Evolutionary conservation across 257 asterid genomes (phyloP), one percentile per base, ranked within the genome.

Genomic region (Nicotiana sylvestris): DNA sequence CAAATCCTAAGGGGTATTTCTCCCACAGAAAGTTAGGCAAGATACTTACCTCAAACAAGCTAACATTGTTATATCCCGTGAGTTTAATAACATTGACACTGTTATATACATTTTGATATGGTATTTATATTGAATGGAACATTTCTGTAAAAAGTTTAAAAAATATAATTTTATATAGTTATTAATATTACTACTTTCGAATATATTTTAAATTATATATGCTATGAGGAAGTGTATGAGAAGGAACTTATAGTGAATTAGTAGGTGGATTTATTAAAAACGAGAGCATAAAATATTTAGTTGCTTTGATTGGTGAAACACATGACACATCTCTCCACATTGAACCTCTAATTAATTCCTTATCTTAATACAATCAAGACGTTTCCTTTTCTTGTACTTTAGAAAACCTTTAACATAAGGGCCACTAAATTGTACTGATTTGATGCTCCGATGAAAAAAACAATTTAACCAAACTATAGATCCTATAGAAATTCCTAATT

Each of bases 221-320:
- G 0, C 0, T 29, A 29, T 29, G 30, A 29, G 30, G 1, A 29
- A 29, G 30, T 29, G 1, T 29, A 29, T 29, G 86, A 39, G 90
- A 87, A 61, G 92, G 87, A 76, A 93, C 92, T 60, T 96, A 90
- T 85, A 64, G 83, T 82, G 97, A 92, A 83, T 82, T 94, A 37
- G 97, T 91, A 16, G 90, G 85, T 84, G 92, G 90, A 15, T 94
- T 89, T 88, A 78, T 90, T 58, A 82, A 89, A 32, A 90, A 86
- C 46, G 95, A 92, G 58, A 84, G 91, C 69, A 78, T 81, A 49
- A 94, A 92, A 88, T 87, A 77, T 53, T 86, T 94, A 66, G 97
- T 97, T 5, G 84, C 78, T 78, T 85, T 94, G 88, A 88, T 96
- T n/a, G 84, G 88, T 51, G 95, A 94, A 87, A 86, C 98, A 74